Evolutionary conservation across 2,329 filamentous ascomycete genomes (phyloP), one percentile per base, ranked within the genome.

Genomic region (Claviceps spartinae): DNA sequence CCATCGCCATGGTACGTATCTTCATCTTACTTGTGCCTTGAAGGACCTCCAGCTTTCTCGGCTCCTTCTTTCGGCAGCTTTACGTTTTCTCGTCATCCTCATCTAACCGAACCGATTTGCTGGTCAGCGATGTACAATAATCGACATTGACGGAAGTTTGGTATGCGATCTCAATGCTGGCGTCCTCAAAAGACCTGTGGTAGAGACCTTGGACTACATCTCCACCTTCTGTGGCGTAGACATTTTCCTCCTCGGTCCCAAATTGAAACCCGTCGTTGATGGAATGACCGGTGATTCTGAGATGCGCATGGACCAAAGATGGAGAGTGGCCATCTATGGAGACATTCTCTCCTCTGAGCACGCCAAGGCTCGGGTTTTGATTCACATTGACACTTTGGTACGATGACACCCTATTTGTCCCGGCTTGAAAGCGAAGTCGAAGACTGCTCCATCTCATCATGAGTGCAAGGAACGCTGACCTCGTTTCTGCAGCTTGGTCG

Each of bases 341-440:
- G 93, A 98, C 65, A 85, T 93, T 69, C 82, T 97, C 71, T 95
- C 89, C 59, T 86, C 88, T 30, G 93, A 98, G 69, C 91, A 97
- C 69, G 93, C 93, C 52, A 98, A 98, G 76, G 95, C 91, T 18
- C 82, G 93, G 58, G 83, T 96, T 42, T 73, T 98, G 66, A 95
- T 97, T 67, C 93, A 96, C 76, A 97, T 98, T 65, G 93, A 98
- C 67, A 88, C 89, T 69, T 81, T 95, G 72, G 87, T 93, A 77
- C 54, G 56, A 48, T 11, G 34, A 13, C 22, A 8, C n/a, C n/a
- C 2, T 49, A 4, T 30, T 13, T 47, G 30, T 34, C 1, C 30
- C 30, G 30, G 30, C 9, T 34, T 34, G 9, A 34, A 11, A 34
- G 9, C 9, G 30, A 34, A 34, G 30, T 34, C 30, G 9, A 34